Base-by-base conservation (phyloP, 2,329 filamentous ascomycete genomes). In the Xylariaceae sp. region DNA sequence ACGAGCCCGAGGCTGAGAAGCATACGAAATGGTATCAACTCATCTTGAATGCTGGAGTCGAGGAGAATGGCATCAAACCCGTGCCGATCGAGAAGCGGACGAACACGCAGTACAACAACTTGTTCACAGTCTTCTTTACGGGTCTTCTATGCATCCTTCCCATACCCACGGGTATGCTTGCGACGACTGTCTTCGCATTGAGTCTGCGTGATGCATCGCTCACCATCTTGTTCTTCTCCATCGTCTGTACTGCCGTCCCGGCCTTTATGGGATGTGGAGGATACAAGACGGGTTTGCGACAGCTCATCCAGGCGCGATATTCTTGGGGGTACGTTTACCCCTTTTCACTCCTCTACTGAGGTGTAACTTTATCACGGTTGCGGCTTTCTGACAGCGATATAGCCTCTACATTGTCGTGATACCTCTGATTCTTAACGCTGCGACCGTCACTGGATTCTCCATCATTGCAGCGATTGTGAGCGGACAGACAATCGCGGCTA, bases 61-160 rank as follows among this genome's bases (percentile, higher is more conserved):
- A 80, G 55, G 71, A 76, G 52, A 76, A 77, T 52, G 81, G 81
- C 4, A 73, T 81, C 58, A 73, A 71, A 49, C 81, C 81, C 1
- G 77, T 85, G 18, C 76, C 79, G 1, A 53, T 74, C 18, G 74
- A 80, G 47, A 68, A 78, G 52, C 71, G 81, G 39, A 82, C 73
- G 1, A 80, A 51, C n/a, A 55, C 69, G 9, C 69, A 72, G 33
- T 78, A 78, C 55, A 71, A 71, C 63, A 78, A 80, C 52, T 69
- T 84, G 41, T 83, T 84, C 59, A 82, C 79, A 3, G 69, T 83
- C 19, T 83, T 81, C 71, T 81, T 82, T 59, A 80, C 77, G 17
- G 74, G 80, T 51, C 73, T 80, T 48, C 69, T 78, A 39, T 81
- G 77, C 58, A 70, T 82, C 7, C 60, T 84, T 31, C 80, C 81